Evolutionary conservation across 1,284 basidiomycete genomes (phyloP).

Genomic region (Schizopora paradoxa): DNA sequence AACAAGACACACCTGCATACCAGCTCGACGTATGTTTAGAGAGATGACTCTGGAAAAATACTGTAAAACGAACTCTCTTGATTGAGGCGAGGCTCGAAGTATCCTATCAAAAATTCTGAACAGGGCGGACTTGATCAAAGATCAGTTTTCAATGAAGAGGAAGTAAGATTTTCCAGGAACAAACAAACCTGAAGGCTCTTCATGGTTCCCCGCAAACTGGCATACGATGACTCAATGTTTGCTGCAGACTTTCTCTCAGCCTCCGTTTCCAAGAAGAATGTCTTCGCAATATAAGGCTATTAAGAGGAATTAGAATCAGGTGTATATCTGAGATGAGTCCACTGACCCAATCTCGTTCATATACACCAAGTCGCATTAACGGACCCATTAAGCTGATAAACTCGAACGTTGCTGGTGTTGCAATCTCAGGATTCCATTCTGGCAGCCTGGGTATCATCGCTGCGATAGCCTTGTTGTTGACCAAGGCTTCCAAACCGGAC

Average conservation of each 20-base stretch:
- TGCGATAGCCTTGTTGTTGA: constrained; percentile 81
- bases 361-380: constrained; percentile 75
- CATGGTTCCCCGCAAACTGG: constrained; percentile 76
- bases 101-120: constrained; percentile 89
- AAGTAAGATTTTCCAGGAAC: too few species aligned
- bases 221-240: constrained; percentile 81
- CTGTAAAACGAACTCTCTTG: constrained; percentile 81
- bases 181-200: constrained; percentile 69
- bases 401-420: constrained; percentile 60
- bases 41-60: constrained; percentile 75
- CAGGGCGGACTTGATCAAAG: constrained; percentile 52
- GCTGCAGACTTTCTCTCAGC: constrained; percentile 63
- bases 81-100: constrained; percentile 75
- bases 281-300: constrained; percentile 73
- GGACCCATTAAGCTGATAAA: constrained; percentile 71
- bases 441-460: constrained; percentile 67
- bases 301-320: constrained; percentile 16
- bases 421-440: constrained; percentile 62
- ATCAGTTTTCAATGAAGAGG: constrained; percentile 11
- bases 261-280: constrained; percentile 86
- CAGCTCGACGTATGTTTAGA: constrained; percentile 82
- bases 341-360: constrained; percentile 83
- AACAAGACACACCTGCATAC: constrained; percentile 64
- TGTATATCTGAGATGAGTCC: neutral
- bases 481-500: constrained; percentile 75